Base-by-base conservation (phyloP, 176 grass and related monocot genomes). In the Puccinellia tenuiflora region DNA sequence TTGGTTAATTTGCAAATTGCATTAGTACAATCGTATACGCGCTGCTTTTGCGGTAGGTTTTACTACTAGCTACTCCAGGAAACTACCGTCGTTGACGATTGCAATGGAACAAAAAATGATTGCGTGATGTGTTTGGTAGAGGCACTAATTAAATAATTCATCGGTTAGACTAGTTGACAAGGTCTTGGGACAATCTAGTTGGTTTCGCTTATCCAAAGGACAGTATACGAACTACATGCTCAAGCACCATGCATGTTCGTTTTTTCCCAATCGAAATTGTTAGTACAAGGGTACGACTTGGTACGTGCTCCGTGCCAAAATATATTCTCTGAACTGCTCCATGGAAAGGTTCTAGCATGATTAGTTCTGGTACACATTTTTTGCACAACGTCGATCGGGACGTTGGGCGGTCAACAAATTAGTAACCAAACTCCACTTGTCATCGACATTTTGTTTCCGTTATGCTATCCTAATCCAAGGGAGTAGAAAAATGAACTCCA, bases 281-380 rank as follows among this genome's bases (percentile, higher is more conserved):
- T 60, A 16, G 47, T 14, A 21, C 31, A 40, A 40, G 20, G 65
- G 21, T 14, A n/a, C 3, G 69, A 73, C 42, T 73, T 73, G 69
- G 42, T 74, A 18, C 0, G 6, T 34, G 7, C 9, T 7, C 24
- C 62, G 2, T 13, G 20, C 16, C 55, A 31, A 31, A 71, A 28
- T 9, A 21, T 21, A n/a, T n/a, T 82, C 56, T 72, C 51, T 82
- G 66, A 82, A 42, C 16, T 15, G 48, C 65, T 82, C 65, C 21
- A 29, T 51, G 50, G 65, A 71, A 82, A 71, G 24, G 22, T 71
- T 42, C 65, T 24, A 9, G 9, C 37, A 8, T 79, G 39, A 47
- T 63, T 16, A 22, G 21, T 16, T 35, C 52, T 9, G 28, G 33
- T 55, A 9, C 17, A 14, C 17, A 48, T 47, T 56, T 56, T 50